Conservation (phyloP, 192 early-diverging fungal species). For the Entomortierella parvispora region DNA sequence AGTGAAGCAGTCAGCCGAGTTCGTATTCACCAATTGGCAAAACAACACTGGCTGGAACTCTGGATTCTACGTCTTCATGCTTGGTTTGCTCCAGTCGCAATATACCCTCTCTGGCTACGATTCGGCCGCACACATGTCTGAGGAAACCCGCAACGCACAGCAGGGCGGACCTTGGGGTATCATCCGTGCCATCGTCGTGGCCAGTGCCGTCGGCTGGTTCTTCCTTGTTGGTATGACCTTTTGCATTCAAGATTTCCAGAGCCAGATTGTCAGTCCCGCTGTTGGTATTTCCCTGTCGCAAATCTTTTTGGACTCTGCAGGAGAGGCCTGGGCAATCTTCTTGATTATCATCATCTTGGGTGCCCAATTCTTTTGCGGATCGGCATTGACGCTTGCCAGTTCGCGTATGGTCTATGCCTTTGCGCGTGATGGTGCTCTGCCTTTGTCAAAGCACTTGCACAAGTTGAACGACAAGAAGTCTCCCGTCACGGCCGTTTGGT, state of each 20-base stretch:
- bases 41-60: conserved; percentile 62
- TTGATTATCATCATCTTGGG: conserved; percentile 58
- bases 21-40: conserved; percentile 62
- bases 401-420: conserved; percentile 70
- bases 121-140: conserved; percentile 56
- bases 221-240: conserved; percentile 60
- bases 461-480: conserved; percentile 55
- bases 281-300: conserved; percentile 55
- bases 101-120: conserved; percentile 68
- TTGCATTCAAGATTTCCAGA: conserved; percentile 51
- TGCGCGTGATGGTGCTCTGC: conserved; percentile 65
- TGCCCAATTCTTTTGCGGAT: conserved; percentile 60
- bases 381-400: conserved; percentile 54
- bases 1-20: conserved; percentile 49
- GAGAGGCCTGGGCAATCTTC: conserved; percentile 56
- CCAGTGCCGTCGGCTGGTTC: conserved; percentile 54
- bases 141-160: conserved; percentile 65
- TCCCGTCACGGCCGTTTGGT: conserved; percentile 62
- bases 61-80: conserved; percentile 59
- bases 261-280: conserved; percentile 52
- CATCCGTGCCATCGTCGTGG: conserved; percentile 50
- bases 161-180: conserved; percentile 60
- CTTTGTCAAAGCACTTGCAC: conserved; percentile 57
- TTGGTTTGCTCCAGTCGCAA: conserved; percentile 63
- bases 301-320: conserved; percentile 60